These are phyloP conservation scores for Sphagnum magellanicum DNA, from an alignment of 228 moss, liverwort and hornwort species.

Conservation along the genomic window DNA sequence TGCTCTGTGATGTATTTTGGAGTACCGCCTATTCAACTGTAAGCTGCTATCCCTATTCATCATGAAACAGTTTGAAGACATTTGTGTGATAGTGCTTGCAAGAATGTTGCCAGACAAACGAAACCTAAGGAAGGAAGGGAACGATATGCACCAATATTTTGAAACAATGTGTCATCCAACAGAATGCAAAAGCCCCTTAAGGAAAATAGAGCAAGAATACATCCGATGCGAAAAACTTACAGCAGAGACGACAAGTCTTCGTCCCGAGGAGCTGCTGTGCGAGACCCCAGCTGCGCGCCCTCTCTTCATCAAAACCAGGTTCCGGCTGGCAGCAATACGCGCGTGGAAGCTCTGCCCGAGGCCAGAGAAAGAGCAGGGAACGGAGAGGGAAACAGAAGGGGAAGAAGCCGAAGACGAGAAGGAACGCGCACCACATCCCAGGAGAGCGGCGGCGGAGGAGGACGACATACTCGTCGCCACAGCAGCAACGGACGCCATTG, in stretches of 20 bases:
- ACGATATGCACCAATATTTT: too few species aligned
- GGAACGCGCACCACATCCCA: conserved; percentile 5
- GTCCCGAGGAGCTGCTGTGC: conserved; percentile 3
- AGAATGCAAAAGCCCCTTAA: too few species aligned
- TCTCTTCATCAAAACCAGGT: conserved; percentile 9
- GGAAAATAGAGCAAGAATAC: too few species aligned
- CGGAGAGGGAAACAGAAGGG: conserved; percentile 24
- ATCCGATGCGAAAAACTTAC: conserved; percentile 2
- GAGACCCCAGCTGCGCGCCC: conserved; percentile 22
- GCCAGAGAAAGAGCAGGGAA: conserved; percentile 49
- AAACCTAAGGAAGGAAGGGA: too few species aligned
- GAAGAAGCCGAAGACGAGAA: conserved; percentile 15
- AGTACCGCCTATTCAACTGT: too few species aligned
- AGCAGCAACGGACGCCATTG: conserved; percentile 43
- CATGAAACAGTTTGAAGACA: too few species aligned
- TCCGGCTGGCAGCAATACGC: conserved; percentile 30
- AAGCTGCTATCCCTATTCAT: too few species aligned
- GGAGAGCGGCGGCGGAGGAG: conserved; percentile 3
- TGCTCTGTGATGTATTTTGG: too few species aligned
- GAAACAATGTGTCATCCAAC: too few species aligned
- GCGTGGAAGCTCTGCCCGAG: conserved; percentile 52
- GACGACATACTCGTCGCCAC: conserved; percentile 16
- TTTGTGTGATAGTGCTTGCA: too few species aligned
- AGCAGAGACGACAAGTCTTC: conserved; percentile 36
- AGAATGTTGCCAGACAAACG: too few species aligned